phyloP scores from a whole-genome alignment of 345 rosid species.

The Hibiscus trionum region DNA sequence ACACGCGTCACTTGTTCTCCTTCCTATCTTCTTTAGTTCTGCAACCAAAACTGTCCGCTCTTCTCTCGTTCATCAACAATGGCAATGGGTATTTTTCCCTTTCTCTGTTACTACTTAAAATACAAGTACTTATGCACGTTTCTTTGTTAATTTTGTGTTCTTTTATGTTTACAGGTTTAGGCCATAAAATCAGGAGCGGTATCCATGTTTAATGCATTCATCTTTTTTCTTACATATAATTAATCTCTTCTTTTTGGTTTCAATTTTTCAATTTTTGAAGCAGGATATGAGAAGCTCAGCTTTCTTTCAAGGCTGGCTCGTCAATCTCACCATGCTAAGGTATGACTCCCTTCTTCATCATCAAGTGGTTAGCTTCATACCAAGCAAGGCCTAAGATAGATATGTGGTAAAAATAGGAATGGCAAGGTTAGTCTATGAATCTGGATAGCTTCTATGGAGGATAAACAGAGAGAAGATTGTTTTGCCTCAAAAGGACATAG shows the following conservation, averaged over 20 bases:
- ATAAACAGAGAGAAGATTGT: background rate
- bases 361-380: background rate
- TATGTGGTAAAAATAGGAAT: background rate
- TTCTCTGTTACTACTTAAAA: background rate
- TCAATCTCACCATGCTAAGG: background rate
- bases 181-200: background rate
- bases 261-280: background rate
- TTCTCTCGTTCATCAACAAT: background rate
- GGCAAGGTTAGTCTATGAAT: background rate
- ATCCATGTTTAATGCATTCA: background rate
- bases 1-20: background rate
- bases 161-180: constrained; percentile 2
- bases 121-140: background rate
- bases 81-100: background rate
- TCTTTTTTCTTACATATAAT: too few species aligned
- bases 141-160: background rate
- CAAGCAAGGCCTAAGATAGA: background rate
- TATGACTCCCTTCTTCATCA: background rate
- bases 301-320: background rate
- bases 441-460: background rate
- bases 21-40: background rate
- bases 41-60: background rate
- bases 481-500: too few species aligned
- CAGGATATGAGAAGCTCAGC: background rate
- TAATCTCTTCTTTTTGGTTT: background rate